Base-by-base conservation (phyloP, 148 eudicot genomes). In the Tetragonia tetragonoides region DNA sequence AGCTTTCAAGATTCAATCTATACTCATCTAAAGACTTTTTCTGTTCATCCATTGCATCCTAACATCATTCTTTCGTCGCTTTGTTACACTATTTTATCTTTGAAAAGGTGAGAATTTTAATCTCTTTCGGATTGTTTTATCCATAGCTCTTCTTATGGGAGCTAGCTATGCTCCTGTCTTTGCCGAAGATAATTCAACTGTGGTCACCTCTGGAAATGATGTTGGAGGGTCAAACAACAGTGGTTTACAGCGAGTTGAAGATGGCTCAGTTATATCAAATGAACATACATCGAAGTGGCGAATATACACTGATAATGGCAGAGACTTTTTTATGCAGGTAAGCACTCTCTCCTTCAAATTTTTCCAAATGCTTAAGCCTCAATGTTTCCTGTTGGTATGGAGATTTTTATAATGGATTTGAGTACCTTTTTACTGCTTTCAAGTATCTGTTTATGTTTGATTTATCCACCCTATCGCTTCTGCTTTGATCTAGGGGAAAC, bases 251-350 rank as follows among this genome's bases (percentile, higher is more conserved):
- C 86, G 72, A 75, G 80, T 90, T 79, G 97, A 95, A 81, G 99
- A 93, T 85, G 97, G 92, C 21, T 93, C 99, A 16, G 86, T 90
- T 62, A 72, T 91, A 81, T 93, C 97, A 63, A 95, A 95, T 74
- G 86, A 86, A 77, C 99, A 95, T 84, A 93, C 99, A 42, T 85
- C 94, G 10, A 95, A 95, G 85, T 95, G 97, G 99, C 90, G 97
- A 81, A 77, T 95, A 80, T 95, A 85, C 77, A 95, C 99, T 1
- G 99, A 95, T 80, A 86, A 73, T 21, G 99, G 93, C 74, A 83
- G 94, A 79, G 97, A 95, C 37, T 84, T 68, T 20, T 93, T 93
- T 76, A 47, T 85, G 75, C 86, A 91, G 89, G 99, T 81, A 87
- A 74, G 84, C 73, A 63, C 46, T 61, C 61, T 72, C 70, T 28